Base-by-base conservation (phyloP, 2,329 filamentous ascomycete genomes). In the Chalaropsis thielavioides region DNA sequence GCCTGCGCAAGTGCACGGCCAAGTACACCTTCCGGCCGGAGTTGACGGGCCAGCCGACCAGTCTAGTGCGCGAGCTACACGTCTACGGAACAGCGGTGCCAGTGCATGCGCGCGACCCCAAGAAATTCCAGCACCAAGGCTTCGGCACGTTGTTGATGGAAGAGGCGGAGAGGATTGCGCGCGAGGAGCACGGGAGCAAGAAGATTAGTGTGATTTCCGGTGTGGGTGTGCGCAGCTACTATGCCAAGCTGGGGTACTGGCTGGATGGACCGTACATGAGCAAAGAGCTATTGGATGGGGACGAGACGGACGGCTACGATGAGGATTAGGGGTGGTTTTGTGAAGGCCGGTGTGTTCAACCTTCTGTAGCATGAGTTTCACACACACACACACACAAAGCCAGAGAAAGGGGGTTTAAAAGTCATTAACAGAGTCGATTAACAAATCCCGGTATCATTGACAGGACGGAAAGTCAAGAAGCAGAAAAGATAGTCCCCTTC, bases 121-220 rank as follows among this genome's bases (percentile, higher is more conserved):
- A 89, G 75, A 97, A 97, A 76, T 97, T 97, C 76, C 94, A 99
- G 77, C 94, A 99, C 76, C 94, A 96, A 74, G 94, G 94, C 0
- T 99, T 95, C 70, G 94, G 94, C 60, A 99, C 94, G 1, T 75
- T 99, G 68, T 73, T 99, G 69, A 99, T 99, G 95, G 92, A 97
- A 72, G 92, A 97, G 76, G 95, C 94, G 0, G 94, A 97, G 77
- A 82, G 92, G 62, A 99, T 99, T 69, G 92, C 95, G 0, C 83
- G 90, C 64, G 88, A 96, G 69, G 94, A 99, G 76, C 94, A 99
- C 72, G 89, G 91, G 5, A 96, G 92, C 70, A 81, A 82, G 67
- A 99, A 99, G 80, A 90, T 99, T 65, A 94, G 90, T 72, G 91
- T 99, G 69, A 99, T 99, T 68, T 96, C 91, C n/a, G 94, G 94